Evolutionary conservation across 1,139 yeast genomes (phyloP), one percentile per base, ranked within the genome.

Genomic region (Suhomyces bokatorum): DNA sequence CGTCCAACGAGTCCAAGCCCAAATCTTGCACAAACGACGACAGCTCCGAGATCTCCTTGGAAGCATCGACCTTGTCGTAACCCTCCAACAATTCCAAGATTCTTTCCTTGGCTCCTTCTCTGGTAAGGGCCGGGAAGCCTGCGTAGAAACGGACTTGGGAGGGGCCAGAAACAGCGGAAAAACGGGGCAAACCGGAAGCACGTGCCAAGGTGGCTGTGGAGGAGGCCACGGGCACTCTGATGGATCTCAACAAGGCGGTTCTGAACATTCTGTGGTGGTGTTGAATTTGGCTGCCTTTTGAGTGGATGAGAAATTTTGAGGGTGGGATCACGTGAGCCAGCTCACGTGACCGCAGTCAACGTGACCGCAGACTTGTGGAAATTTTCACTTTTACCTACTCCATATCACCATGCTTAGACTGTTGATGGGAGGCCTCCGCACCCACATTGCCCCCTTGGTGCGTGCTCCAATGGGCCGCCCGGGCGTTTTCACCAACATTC

Each of bases 1-100:
- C 85, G 60, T 89, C 97, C 61, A 89, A 79, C 28, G 93, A 85
- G 69, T 89, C 97, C 57, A 88, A 77, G 2, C 95, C 95, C 54
- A 89, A 77, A 62, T 89, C 96, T 53, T 79, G 82, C 37, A 81
- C 70, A 63, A 85, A 87, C 32, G 83, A 74, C 8, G 95, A 78
- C 14, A 70, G 69, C 45, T 81, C 80, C 17, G 78, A 70, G 56
- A 88, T 80, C 40, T 64, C 72, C 60, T 79, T 72, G 38, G 69
- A 57, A 37, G 63, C 56, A 51, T 69, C 71, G 28, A 85, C 80
- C 68, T 87, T 88, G 63, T 85, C 91, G 65, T 83, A 87, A 14
- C 88, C 84, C 72, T 85, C 88, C 65, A 88, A 79, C 55, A 89
- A 80, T 60, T 85, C 90, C 52, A 87, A 65, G 54, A 88, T 79